These are phyloP conservation scores for Hortaea werneckii DNA, from an alignment of 2,329 filamentous ascomycete genomes.

Conservation along the genomic window DNA sequence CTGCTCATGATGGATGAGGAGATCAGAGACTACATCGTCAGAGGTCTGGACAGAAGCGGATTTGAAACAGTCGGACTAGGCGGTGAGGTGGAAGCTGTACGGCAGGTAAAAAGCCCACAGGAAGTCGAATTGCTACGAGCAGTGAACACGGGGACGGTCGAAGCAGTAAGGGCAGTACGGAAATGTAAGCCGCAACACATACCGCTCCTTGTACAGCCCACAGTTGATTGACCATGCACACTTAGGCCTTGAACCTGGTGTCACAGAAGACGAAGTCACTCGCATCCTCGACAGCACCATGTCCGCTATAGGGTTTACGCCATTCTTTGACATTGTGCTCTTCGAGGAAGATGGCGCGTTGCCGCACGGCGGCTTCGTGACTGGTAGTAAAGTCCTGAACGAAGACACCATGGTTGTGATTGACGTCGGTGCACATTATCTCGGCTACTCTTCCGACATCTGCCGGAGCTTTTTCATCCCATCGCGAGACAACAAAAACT, in stretches of 20 bases:
- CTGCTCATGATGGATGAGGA: conserved; percentile 56
- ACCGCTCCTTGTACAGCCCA: no score
- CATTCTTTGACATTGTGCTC: conserved; percentile 55
- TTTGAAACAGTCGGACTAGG: conserved; percentile 48
- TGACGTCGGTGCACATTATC: conserved; percentile 51
- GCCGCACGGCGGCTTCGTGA: conserved; percentile 41
- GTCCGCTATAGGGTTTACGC: conserved; percentile 43
- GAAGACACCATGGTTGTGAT: conserved; percentile 51
- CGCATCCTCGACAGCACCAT: conserved; percentile 47
- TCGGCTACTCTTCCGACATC: conserved; percentile 55
- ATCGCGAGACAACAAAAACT: no score
- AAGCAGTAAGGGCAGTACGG: conserved; percentile 49
- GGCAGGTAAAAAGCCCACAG: conserved; percentile 47
- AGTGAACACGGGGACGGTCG: conserved; percentile 55
- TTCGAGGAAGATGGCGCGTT: conserved; percentile 48
- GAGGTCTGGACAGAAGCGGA: conserved; percentile 43
- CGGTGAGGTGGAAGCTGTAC: conserved; percentile 46
- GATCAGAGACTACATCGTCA: conserved; percentile 52
- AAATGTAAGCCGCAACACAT: conserved; percentile 22
- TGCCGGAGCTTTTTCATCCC: conserved; percentile 48
- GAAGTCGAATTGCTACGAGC: conserved; percentile 50
- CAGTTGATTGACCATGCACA: no score
- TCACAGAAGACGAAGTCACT: conserved; percentile 50
- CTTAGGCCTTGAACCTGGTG: neutral
- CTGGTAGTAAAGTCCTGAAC: conserved; percentile 41